phyloP scores from a whole-genome alignment of 352 stramenopile genomes.

The Pythium sp. region DNA sequence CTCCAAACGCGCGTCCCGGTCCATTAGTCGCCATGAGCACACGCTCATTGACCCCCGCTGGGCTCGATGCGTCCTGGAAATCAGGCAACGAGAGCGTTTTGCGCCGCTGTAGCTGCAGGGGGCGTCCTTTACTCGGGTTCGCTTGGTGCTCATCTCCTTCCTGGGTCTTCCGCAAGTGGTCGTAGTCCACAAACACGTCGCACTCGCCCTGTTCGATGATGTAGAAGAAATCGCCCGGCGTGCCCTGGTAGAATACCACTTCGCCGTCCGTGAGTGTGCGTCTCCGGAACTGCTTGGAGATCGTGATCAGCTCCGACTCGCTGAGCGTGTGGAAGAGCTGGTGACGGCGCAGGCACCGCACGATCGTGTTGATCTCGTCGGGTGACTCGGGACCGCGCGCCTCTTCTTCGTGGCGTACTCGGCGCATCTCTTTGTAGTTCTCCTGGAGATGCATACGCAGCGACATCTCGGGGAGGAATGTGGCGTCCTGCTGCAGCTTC shows the following conservation, averaged over 20 bases:
- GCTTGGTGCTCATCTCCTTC: constrained; percentile 23
- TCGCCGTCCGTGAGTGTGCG: constrained; percentile 53
- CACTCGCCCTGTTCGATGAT: constrained; percentile 77
- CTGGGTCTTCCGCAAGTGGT: constrained; percentile 49
- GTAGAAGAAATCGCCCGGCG: constrained; percentile 74
- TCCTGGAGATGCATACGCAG: constrained; percentile 38
- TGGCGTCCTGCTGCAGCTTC: constrained; percentile 73
- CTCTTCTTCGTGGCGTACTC: constrained; percentile 28
- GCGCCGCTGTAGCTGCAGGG: constrained; percentile 43
- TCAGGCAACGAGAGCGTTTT: constrained; percentile 71
- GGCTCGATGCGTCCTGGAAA: constrained; percentile 58
- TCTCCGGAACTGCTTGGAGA: constrained; percentile 60
- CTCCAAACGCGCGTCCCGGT: constrained; percentile 71
- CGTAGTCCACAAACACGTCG: constrained; percentile 84
- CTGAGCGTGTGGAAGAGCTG: constrained; percentile 80
- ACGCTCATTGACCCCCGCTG: constrained; percentile 60
- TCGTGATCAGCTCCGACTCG: constrained; percentile 54
- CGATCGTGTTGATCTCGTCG: constrained; percentile 44
- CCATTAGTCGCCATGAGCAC: constrained; percentile 82
- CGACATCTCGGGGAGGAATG: constrained; percentile 70
- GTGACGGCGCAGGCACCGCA: constrained; percentile 69
- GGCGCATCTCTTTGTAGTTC: constrained; percentile 30
- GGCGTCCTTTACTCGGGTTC: constrained; percentile 18
- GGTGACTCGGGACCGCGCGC: constrained; percentile 29
- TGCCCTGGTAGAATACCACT: constrained; percentile 85